phyloP scores from a whole-genome alignment of 1,284 basidiomycete species.

The Mrakiaceae sp. region DNA sequence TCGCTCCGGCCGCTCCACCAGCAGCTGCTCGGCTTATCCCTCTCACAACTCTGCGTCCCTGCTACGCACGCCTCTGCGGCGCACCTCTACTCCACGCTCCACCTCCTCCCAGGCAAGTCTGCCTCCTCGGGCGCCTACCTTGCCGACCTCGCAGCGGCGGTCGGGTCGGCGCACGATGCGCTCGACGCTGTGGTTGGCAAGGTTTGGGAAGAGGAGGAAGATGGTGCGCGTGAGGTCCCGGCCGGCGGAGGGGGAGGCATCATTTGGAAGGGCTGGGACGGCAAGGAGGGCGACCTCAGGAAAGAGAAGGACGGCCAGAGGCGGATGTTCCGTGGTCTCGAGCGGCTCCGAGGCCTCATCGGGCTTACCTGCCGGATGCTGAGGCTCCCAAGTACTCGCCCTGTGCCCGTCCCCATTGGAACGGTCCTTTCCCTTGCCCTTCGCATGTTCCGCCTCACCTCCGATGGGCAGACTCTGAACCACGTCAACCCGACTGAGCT shows the following conservation, averaged over 20 bases:
- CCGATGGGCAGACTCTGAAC: neutral
- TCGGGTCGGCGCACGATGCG: slow-evolving; percentile 7
- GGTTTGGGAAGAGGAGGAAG: slow-evolving; percentile 11
- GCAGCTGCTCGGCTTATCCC: slow-evolving; percentile 3
- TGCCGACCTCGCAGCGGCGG: slow-evolving; percentile 8
- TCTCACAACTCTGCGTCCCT: neutral
- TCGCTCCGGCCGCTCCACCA: slow-evolving; percentile 12
- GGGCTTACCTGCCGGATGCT: neutral
- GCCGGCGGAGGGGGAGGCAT: neutral
- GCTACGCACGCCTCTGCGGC: neutral
- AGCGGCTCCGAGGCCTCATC: neutral
- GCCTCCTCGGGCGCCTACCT: slow-evolving; percentile 11
- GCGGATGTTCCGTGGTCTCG: neutral
- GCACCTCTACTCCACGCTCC: slow-evolving; percentile 9
- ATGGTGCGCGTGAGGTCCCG: neutral
- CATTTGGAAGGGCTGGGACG: slow-evolving; percentile 6
- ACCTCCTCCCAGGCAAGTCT: slow-evolving; percentile 8
- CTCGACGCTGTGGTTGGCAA: neutral
- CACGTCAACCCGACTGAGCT: neutral
- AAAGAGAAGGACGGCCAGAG: slow-evolving; percentile 2
- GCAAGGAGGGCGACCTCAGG: neutral
- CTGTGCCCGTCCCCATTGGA: slow-evolving; percentile 11
- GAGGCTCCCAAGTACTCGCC: neutral
- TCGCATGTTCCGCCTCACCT: slow-evolving; percentile 10
- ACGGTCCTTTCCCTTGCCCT: slow-evolving; percentile 1